Base-by-base conservation (phyloP, 805 yeast species). In the Debaryomyces castellii region DNA sequence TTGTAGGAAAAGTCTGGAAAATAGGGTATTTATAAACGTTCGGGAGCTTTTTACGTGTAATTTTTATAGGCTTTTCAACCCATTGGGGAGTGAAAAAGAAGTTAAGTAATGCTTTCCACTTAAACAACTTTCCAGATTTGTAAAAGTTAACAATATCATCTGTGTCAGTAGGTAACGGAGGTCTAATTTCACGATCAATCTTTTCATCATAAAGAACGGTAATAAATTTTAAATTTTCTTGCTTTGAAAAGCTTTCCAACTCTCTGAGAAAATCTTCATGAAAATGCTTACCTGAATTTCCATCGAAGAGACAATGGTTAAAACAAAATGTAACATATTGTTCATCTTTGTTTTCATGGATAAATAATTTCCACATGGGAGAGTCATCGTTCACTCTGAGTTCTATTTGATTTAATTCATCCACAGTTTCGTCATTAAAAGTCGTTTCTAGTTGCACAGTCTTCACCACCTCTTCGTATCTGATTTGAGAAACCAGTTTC, bases 281-380 rank as follows among this genome's bases (percentile, higher is more conserved):
- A 48, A 69, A 64, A 37, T 50, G 51, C 14, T 47, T 44, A 2
- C 66, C 69, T 12, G 69, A 55, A 12, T 55, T 55, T 2, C 74
- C 76, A 50, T 70, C 74, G 35, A 62, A 59, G 9, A 64, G 45
- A 3, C 58, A 22, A 45, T 62, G 73, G 21, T 67, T 66, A 44
- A 59, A 62, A 20, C 40, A 41, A 30, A 68, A 55, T 9, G 60
- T 38, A 7, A 62, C 8, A 41, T 59, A 53, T 37, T 54, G 59
- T 12, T 25, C 44, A 3, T 43, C 48, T 1, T 35, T 24, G 18
- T 40, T 33, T 40, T 54, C 53, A 25, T 45, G 43, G 20, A 64
- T 46, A 34, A 48, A 9, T 3, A 61, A 39, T 40, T 47, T 52
- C 67, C 67, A 64, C 3, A 58, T 40, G 4, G 66, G 64, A 3